Evolutionary conservation across 495 filamentous ascomycete genomes (phyloP).

Genomic region (Penicillium lividum): DNA sequence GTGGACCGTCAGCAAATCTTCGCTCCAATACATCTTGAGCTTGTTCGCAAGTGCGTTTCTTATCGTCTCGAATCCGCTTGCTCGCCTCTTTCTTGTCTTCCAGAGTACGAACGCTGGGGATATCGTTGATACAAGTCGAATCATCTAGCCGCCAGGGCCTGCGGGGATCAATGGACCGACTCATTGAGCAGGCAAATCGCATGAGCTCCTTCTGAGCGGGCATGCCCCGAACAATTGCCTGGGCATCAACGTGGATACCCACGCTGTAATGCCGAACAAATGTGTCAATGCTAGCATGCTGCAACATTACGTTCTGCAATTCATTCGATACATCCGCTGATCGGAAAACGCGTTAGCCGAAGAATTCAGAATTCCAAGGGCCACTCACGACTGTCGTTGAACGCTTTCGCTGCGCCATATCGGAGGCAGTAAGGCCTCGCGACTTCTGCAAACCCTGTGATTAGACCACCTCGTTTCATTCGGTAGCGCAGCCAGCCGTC

Average conservation of each 20-base stretch:
- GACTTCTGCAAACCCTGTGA: slow-evolving; percentile 32
- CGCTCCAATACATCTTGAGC: too few relatives aligned
- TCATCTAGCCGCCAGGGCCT: too few relatives aligned
- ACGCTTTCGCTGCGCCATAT: slow-evolving; percentile 38
- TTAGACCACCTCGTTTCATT: slow-evolving; percentile 26
- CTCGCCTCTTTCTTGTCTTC: too few relatives aligned
- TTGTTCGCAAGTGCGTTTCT: too few relatives aligned
- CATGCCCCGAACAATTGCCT: slow-evolving; percentile 33
- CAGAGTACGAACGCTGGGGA: too few relatives aligned
- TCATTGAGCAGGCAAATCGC: slow-evolving; percentile 18
- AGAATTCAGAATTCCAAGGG: slow-evolving; percentile 3
- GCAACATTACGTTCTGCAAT: slow-evolving; percentile 41
- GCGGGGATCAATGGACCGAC: too few relatives aligned
- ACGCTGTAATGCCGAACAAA: slow-evolving; percentile 41
- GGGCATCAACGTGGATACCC: slow-evolving; percentile 34
- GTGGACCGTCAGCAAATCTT: too few relatives aligned
- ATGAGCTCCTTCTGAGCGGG: slow-evolving; percentile 34
- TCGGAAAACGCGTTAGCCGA: slow-evolving; percentile 16
- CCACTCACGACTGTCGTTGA: slow-evolving; percentile 36
- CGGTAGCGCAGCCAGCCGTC: too few relatives aligned
- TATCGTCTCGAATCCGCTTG: too few relatives aligned
- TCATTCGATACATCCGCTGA: slow-evolving; percentile 39
- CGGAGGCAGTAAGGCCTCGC: slow-evolving; percentile 34
- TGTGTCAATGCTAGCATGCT: slow-evolving; percentile 36
- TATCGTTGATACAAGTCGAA: too few relatives aligned